Conservation (phyloP, 768 basidiomycete genomes). For the Serpula lacrymans region DNA sequence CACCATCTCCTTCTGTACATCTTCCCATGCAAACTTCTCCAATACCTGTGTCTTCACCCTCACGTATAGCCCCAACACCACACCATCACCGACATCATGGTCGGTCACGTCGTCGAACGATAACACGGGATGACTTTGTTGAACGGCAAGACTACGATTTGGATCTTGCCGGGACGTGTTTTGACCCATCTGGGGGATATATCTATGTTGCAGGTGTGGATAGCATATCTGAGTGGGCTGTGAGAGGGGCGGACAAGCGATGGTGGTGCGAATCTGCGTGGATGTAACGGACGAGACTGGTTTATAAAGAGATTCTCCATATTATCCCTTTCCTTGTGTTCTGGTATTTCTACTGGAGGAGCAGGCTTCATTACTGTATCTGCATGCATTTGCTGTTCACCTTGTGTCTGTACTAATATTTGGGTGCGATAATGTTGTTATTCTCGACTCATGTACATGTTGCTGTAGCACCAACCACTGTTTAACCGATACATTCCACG, state of each 20-base stretch:
- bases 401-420: too few relatives aligned
- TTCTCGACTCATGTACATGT: too few relatives aligned
- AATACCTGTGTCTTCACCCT: constrained; percentile 12
- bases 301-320: too few relatives aligned
- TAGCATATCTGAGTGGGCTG: constrained; percentile 74
- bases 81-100: constrained; percentile 12
- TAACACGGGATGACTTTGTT: constrained; percentile 1
- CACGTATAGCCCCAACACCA: constrained; percentile 18
- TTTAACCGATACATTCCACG: too few relatives aligned
- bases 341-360: too few relatives aligned
- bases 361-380: too few relatives aligned
- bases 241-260: constrained; percentile 66
- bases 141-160: constrained; percentile 19
- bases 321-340: too few relatives aligned
- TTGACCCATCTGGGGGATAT: constrained; percentile 65
- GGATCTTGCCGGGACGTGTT: constrained; percentile 69
- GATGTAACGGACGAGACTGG: too few relatives aligned
- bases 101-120: constrained; percentile 16
- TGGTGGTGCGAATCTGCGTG: constrained; percentile 62
- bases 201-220: constrained; percentile 65
- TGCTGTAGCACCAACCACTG: too few relatives aligned
- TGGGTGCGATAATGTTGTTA: too few relatives aligned
- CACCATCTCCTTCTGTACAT: constrained; percentile 40
- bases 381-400: too few relatives aligned
- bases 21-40: constrained; percentile 24